Percentiles rank a stretch among this genome's conserved stretches.
phyloP scores from a whole-genome alignment of 2,329 filamentous ascomycete species.

The Fusarium transvaalense region DNA sequence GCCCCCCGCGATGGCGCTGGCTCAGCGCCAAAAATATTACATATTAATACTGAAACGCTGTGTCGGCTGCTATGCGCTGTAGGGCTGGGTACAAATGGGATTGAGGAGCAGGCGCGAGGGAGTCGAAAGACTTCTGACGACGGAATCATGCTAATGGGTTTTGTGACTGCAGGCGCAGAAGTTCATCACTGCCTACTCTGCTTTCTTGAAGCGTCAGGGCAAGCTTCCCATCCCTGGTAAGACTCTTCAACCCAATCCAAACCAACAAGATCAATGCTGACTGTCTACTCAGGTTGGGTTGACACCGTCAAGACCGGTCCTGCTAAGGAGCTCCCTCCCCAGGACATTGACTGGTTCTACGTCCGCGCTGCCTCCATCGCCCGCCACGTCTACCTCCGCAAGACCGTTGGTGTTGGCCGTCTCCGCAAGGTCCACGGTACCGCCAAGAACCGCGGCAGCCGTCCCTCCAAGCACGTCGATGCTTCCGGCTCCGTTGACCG shows the following conservation, averaged over 20 bases:
- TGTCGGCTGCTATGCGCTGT: constrained; percentile 35
- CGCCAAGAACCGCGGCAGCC: constrained; percentile 95
- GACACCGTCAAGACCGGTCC: constrained; percentile 99
- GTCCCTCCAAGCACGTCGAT: constrained; percentile 94
- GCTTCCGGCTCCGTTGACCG: constrained; percentile 96
- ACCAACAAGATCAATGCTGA: constrained; percentile 6
- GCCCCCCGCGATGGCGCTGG: constrained; percentile 41
- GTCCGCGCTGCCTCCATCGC: constrained; percentile 93
- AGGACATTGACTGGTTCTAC: constrained; percentile 98
- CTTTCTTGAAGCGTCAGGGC: constrained; percentile 94
- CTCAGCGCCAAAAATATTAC: constrained; percentile 34
- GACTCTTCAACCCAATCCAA: constrained; percentile 49
- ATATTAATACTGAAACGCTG: constrained; percentile 35
- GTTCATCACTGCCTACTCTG: constrained; percentile 88
- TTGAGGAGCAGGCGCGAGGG: constrained; percentile 77
- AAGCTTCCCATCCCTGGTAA: constrained; percentile 91
- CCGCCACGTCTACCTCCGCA: constrained; percentile 98
- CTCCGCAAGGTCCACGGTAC: constrained; percentile 96
- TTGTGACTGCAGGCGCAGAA: constrained; percentile 77
- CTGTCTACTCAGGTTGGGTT: constrained; percentile 80
- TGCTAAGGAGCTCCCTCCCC: constrained; percentile 96
- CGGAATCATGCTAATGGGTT: constrained; percentile 78
- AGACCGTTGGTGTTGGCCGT: constrained; percentile 98
- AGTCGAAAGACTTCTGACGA: constrained; percentile 79
- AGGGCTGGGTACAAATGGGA: constrained; percentile 48